Evolutionary conservation across 495 filamentous ascomycete species (phyloP).

Genomic region (Podospora tetraspora): DNA sequence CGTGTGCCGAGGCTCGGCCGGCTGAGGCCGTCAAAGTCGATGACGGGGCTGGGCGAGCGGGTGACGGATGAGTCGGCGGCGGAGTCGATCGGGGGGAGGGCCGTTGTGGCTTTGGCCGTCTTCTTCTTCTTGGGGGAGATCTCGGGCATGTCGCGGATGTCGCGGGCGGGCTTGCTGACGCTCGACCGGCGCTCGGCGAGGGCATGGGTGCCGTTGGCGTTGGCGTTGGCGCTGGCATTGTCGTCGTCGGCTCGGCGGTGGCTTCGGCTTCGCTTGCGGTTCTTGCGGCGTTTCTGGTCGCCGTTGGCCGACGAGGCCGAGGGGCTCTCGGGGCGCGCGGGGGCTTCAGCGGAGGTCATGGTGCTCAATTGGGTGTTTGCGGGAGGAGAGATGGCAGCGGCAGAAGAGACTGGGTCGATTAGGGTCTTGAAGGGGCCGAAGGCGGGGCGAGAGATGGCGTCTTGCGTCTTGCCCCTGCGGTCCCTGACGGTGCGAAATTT

Average conservation of each 20-base stretch:
- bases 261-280: slow-evolving; percentile 16
- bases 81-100: slow-evolving; percentile 11
- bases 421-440: not conserved
- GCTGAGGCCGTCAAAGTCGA: slow-evolving; percentile 72
- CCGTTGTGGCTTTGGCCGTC: slow-evolving; percentile 18
- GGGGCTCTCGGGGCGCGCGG: slow-evolving; percentile 18
- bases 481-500: slow-evolving; percentile 13
- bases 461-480: not conserved
- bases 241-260: slow-evolving; percentile 19
- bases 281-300: slow-evolving; percentile 17
- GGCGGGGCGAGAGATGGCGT: not conserved
- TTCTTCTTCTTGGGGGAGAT: slow-evolving; percentile 37
- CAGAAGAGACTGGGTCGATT: slow-evolving; percentile 3
- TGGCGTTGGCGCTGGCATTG: slow-evolving; percentile 16
- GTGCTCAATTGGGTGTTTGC: not conserved
- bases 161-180: slow-evolving; percentile 64
- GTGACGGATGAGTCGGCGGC: slow-evolving; percentile 21
- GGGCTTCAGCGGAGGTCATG: not conserved
- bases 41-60: slow-evolving; percentile 54
- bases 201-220: slow-evolving; percentile 20
- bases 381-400: not conserved
- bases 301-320: slow-evolving; percentile 17
- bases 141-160: slow-evolving; percentile 64
- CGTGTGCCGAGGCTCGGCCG: slow-evolving; percentile 73
- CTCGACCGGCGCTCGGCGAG: slow-evolving; percentile 40